Evolutionary conservation across 2,329 filamentous ascomycete genomes (phyloP).

Genomic region (Neopestalotiopsis clavispora): DNA sequence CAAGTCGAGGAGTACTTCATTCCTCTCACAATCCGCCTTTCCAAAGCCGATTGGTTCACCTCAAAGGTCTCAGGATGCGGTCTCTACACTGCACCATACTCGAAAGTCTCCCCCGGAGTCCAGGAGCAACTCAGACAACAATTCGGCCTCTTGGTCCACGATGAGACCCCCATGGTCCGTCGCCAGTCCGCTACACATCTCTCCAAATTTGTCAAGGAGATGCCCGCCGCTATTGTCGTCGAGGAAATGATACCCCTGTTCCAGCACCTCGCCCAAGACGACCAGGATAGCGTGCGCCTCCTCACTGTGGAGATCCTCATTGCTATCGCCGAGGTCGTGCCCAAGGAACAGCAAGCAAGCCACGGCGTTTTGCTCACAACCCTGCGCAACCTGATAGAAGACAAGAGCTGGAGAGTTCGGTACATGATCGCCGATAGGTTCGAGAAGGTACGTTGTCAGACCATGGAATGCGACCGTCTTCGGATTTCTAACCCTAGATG

Average conservation of each 20-base stretch:
- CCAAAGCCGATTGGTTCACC: slow-evolving; percentile 99
- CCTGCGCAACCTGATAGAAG: slow-evolving; percentile 91
- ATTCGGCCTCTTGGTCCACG: slow-evolving; percentile 91
- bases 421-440: slow-evolving; percentile 99
- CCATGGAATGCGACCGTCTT: not conserved
- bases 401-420: slow-evolving; percentile 98
- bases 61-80: slow-evolving; percentile 98
- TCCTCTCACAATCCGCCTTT: slow-evolving; percentile 90
- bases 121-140: slow-evolving; percentile 92
- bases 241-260: slow-evolving; percentile 99
- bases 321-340: slow-evolving; percentile 93
- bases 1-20: slow-evolving; percentile 99
- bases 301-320: slow-evolving; percentile 97
- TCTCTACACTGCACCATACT: slow-evolving; percentile 92
- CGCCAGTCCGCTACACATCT: slow-evolving; percentile 96
- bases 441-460: slow-evolving; percentile 73
- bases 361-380: slow-evolving; percentile 92
- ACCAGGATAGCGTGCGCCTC: slow-evolving; percentile 96
- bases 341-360: slow-evolving; percentile 96
- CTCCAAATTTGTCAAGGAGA: slow-evolving; percentile 96
- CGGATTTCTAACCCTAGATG: not conserved
- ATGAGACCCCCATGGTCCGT: slow-evolving; percentile 98
- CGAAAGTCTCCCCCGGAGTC: slow-evolving; percentile 83
- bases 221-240: slow-evolving; percentile 88
- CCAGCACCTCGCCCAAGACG: slow-evolving; percentile 93